Base-by-base conservation (phyloP, 2,329 filamentous ascomycete genomes). In the Alternaria incomplexa region DNA sequence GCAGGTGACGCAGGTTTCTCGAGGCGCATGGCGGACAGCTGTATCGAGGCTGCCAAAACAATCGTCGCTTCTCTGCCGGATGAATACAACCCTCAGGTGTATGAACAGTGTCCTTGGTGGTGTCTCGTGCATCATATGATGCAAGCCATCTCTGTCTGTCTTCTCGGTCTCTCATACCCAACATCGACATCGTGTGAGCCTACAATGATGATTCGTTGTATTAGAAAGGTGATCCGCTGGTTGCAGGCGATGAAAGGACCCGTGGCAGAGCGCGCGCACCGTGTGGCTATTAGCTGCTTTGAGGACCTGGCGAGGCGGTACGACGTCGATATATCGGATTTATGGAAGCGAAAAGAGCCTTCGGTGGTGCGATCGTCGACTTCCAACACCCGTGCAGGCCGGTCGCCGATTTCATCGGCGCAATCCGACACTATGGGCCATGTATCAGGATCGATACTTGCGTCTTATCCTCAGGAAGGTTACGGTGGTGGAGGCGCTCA, bases 41-140 rank as follows among this genome's bases (percentile, higher is more conserved):
- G 80, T 61, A 65, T 83, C 8, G 70, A 77, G 12, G 75, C 81
- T n/a, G 81, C 81, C 2, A 74, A 70, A 52, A 68, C 67, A 4
- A 66, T 79, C 30, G 53, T 79, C 6, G 70, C 76, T 17, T 62
- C 81, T n/a, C 67, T 83, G 5, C 80, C 79, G 3, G 73, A 78
- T 20, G 69, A 76, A 54, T 68, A 73, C 2, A 66, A 73, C 59
- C 61, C 77, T 11, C 56, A 74, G 32, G 52, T 77, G 6, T 80
- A 81, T 56, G 61, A 75, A 36, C 69, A 74, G 22, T 75, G 75
- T 2, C 81, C 81, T 4, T 83, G 81, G 81, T 82, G 80, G 80
- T 78, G 75, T 57, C 66, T 80, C 25, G 68, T 82, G n/a, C 73
- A 77, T 26, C 73, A 80, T 50, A 58, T 83, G 22, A 79, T 82